Evolutionary conservation across 768 basidiomycete genomes (phyloP).

Genomic region (Xerocomellus dryophilus): DNA sequence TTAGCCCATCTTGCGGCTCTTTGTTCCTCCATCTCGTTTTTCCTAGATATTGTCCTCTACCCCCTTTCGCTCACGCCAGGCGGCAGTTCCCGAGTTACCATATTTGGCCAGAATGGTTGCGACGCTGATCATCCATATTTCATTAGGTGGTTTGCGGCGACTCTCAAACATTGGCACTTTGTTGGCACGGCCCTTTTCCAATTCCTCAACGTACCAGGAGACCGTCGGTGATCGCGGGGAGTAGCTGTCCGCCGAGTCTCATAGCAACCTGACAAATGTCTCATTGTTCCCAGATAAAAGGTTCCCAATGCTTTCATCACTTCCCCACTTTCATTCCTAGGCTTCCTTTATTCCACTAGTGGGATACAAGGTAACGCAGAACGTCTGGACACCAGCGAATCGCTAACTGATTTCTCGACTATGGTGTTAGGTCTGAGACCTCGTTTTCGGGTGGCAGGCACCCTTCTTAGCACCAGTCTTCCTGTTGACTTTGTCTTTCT

Average conservation of each 20-base stretch:
- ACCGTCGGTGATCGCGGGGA: neutral
- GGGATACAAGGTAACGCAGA: conserved; percentile 19
- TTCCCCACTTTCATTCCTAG: neutral
- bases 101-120: too few species aligned
- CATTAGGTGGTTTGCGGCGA: too few species aligned
- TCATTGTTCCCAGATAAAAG: conserved; percentile 13
- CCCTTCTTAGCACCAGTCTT: conserved; percentile 5
- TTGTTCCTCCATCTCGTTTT: too few species aligned
- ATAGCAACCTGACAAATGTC: conserved; percentile 3
- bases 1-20: too few species aligned
- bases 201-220: neutral
- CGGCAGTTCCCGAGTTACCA: too few species aligned
- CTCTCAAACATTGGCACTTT: too few species aligned
- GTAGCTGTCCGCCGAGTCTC: neutral
- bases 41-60: too few species aligned
- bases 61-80: too few species aligned
- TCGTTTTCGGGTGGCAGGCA: conserved; percentile 20
- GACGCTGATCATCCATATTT: too few species aligned
- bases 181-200: neutral
- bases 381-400: neutral
- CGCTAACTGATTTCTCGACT: neutral
- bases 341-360: conserved; percentile 3
- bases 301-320: neutral
- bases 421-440: conserved; percentile 24
- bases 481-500: neutral